phyloP scores from a whole-genome alignment of 345 rosid species.

The Citrus sp. region DNA sequence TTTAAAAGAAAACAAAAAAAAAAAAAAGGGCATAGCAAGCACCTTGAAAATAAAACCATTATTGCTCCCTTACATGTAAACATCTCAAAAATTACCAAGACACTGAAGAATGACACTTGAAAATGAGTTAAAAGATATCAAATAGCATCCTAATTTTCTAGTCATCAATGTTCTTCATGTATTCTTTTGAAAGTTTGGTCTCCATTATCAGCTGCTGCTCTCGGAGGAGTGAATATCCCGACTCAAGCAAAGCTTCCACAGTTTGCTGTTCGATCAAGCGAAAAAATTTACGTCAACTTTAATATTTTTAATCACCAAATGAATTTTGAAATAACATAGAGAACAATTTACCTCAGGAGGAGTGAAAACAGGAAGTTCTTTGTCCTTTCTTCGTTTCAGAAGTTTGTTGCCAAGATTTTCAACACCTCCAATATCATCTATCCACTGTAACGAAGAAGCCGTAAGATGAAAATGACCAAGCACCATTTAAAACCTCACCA shows the following conservation, averaged over 20 bases:
- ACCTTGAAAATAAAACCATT: not conserved
- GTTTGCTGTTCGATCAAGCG: constrained; percentile 65
- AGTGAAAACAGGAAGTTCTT: constrained; percentile 62
- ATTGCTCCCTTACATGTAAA: not conserved
- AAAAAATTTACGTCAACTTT: not conserved
- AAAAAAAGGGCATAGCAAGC: too few species aligned
- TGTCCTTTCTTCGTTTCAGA: constrained; percentile 47
- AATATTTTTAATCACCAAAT: too few species aligned
- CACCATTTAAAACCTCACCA: not conserved
- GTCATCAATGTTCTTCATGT: constrained; percentile 80
- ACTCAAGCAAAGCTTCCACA: constrained; percentile 83
- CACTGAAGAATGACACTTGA: not conserved
- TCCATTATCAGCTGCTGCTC: constrained; percentile 77
- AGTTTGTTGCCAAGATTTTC: constrained; percentile 66
- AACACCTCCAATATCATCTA: constrained; percentile 80
- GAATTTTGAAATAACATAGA: too few species aligned
- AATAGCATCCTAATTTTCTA: constrained; percentile 20
- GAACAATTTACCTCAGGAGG: constrained; percentile 64
- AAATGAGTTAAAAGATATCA: not conserved
- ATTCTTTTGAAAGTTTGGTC: constrained; percentile 83
- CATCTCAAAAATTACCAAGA: not conserved
- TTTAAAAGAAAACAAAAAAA: too few species aligned
- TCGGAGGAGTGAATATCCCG: constrained; percentile 72
- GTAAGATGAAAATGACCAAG: not conserved
- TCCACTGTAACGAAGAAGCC: constrained; percentile 50